Evolutionary conservation across 768 basidiomycete species (phyloP).

Genomic region (Albatrellus ellisii): DNA sequence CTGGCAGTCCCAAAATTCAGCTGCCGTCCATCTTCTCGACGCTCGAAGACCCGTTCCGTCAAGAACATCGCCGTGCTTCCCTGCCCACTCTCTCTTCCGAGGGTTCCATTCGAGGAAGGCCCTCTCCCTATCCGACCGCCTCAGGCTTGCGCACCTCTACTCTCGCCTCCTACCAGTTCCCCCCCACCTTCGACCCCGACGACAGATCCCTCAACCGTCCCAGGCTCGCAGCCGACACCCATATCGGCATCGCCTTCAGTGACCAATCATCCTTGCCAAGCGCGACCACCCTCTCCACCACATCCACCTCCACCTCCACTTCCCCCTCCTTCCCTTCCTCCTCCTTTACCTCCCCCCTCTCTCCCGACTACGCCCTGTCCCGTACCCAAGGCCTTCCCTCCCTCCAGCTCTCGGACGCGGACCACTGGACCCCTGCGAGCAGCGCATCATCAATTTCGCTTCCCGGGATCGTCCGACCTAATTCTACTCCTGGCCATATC

Average conservation of each 20-base stretch:
- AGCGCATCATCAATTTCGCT: conserved; percentile 7
- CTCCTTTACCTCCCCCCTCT: conserved; percentile 35
- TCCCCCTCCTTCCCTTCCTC: conserved; percentile 13
- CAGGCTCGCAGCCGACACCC: conserved; percentile 35
- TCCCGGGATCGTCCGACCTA: conserved; percentile 14
- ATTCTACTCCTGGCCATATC: conserved; percentile 13
- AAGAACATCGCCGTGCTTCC: conserved; percentile 50
- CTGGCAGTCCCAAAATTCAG: conserved; percentile 42
- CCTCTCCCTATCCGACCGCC: conserved; percentile 40
- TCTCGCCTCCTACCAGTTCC: conserved; percentile 44
- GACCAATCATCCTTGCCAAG: conserved; percentile 37
- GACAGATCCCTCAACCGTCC: conserved; percentile 28
- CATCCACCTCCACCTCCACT: conserved; percentile 12
- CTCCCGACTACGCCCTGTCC: conserved; percentile 29
- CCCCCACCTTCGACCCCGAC: conserved; percentile 31
- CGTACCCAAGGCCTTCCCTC: conserved; percentile 39
- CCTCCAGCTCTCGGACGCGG: conserved; percentile 15
- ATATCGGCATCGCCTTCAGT: conserved; percentile 32
- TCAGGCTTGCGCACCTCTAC: conserved; percentile 20
- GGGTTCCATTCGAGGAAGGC: conserved; percentile 30
- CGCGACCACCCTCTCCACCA: conserved; percentile 20
- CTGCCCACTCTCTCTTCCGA: conserved; percentile 49
- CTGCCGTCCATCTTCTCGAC: conserved; percentile 64
- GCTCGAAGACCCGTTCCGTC: conserved; percentile 45
- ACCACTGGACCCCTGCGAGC: conserved; percentile 10